Conservation (phyloP, 805 yeast species). For the Kodamaea kaohsiungensis region DNA sequence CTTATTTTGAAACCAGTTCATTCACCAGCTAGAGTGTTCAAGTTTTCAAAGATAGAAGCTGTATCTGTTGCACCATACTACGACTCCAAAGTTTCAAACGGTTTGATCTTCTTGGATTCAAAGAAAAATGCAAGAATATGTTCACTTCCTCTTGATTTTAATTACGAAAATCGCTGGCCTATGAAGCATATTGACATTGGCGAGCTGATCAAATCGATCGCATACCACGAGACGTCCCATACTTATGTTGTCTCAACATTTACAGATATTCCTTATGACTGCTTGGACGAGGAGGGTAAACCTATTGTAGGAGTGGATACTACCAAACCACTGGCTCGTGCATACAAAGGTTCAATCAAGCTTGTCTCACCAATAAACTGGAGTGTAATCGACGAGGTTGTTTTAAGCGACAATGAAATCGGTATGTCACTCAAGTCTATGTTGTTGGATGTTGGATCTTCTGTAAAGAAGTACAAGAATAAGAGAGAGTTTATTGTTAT, state of each 20-base stretch:
- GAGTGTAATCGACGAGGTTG: slow-evolving; percentile 71
- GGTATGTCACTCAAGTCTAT: slow-evolving; percentile 58
- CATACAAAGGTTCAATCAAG: slow-evolving; percentile 61
- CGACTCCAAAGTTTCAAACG: slow-evolving; percentile 39
- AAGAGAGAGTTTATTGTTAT: slow-evolving; percentile 68
- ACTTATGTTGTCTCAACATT: slow-evolving; percentile 65
- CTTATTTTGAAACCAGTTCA: slow-evolving; percentile 64
- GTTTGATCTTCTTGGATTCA: slow-evolving; percentile 72
- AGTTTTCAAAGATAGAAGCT: slow-evolving; percentile 63
- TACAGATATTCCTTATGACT: slow-evolving; percentile 57
- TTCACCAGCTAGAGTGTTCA: slow-evolving; percentile 64
- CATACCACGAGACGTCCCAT: slow-evolving; percentile 68
- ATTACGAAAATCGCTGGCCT: slow-evolving; percentile 64
- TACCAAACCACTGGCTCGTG: slow-evolving; percentile 54
- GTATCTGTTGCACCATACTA: slow-evolving; percentile 65
- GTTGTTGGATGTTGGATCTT: slow-evolving; percentile 46
- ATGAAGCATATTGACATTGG: slow-evolving; percentile 53
- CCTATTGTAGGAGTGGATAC: slow-evolving; percentile 56
- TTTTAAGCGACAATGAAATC: slow-evolving; percentile 67
- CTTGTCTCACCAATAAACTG: slow-evolving; percentile 74
- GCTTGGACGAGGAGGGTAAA: slow-evolving; percentile 74
- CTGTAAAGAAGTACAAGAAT: slow-evolving; percentile 43
- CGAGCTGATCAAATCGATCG: slow-evolving; percentile 61
- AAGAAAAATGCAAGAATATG: slow-evolving; percentile 66
- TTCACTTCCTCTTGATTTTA: slow-evolving; percentile 47